These are phyloP conservation scores for Neurospora africana DNA, from an alignment of 495 filamentous ascomycete genomes.

Conservation along the genomic window DNA sequence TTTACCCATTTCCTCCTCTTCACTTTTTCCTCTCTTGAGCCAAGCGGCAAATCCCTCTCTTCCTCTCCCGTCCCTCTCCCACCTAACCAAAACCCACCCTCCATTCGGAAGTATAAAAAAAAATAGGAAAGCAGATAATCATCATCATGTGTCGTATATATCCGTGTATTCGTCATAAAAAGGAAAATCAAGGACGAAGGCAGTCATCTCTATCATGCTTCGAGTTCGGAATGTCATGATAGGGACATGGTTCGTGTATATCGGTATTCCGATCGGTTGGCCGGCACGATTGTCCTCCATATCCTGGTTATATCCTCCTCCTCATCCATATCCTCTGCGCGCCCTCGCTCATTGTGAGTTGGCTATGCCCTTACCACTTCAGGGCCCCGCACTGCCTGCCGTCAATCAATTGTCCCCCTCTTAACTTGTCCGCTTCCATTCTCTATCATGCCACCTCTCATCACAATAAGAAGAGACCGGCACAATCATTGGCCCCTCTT, in stretches of 20 bases:
- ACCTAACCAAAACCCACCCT: neutral
- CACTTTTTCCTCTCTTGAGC: neutral
- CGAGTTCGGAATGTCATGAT: neutral
- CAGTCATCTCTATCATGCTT: neutral
- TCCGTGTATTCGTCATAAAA: neutral
- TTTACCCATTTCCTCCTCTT: neutral
- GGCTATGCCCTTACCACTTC: neutral
- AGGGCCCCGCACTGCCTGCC: neutral
- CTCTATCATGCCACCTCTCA: neutral
- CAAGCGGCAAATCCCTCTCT: neutral
- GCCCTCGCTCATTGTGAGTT: neutral
- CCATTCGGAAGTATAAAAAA: neutral
- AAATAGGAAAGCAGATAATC: neutral
- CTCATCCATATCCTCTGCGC: neutral
- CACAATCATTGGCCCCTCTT: slow-evolving; percentile 23
- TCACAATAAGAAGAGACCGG: neutral
- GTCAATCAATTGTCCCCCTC: neutral
- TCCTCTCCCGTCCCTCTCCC: neutral
- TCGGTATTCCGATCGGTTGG: neutral
- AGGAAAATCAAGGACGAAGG: neutral
- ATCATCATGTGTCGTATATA: neutral
- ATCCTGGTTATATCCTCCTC: neutral
- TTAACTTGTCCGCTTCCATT: neutral
- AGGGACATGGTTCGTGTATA: neutral
- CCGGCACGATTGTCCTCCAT: neutral